Percentiles rank a stretch among this genome's conserved stretches.
phyloP scores from a whole-genome alignment of 2,329 filamentous ascomycete genomes.

The Pseudogymnoascus sp. region DNA sequence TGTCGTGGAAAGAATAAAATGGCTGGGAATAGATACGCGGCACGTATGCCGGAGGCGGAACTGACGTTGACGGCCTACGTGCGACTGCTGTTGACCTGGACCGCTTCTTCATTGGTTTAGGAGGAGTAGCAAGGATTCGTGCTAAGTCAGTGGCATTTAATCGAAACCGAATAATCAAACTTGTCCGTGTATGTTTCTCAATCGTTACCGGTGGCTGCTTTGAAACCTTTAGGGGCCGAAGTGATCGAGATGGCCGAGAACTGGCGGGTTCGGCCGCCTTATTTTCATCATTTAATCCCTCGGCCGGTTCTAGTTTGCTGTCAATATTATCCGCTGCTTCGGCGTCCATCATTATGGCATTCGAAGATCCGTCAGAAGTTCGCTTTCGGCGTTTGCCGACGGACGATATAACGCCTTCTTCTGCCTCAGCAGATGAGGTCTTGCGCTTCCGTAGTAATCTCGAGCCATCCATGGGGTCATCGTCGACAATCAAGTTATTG shows the following conservation, averaged over 20 bases:
- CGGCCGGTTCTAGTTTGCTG: slow-evolving; percentile 10
- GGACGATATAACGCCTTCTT: slow-evolving; percentile 43
- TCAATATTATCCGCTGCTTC: slow-evolving; percentile 13
- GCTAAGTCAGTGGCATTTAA: slow-evolving; percentile 51
- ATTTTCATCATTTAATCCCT: slow-evolving; percentile 15
- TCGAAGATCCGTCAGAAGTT: slow-evolving; percentile 25
- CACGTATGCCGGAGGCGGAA: slow-evolving; percentile 28
- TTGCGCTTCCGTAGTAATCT: slow-evolving; percentile 78
- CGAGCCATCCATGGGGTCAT: slow-evolving; percentile 67
- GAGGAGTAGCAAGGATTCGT: slow-evolving; percentile 49
- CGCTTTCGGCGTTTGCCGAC: slow-evolving; percentile 46
- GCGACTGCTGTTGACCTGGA: slow-evolving; percentile 34
- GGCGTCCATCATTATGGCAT: not conserved
- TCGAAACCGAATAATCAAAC: slow-evolving; percentile 50
- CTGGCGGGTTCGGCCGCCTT: slow-evolving; percentile 19
- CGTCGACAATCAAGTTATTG: slow-evolving; percentile 61
- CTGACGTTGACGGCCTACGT: slow-evolving; percentile 27
- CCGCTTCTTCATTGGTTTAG: slow-evolving; percentile 47
- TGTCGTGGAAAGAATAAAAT: slow-evolving; percentile 83
- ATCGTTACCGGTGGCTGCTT: slow-evolving; percentile 34
- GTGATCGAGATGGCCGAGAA: slow-evolving; percentile 46
- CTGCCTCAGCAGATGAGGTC: slow-evolving; percentile 58
- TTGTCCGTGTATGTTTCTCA: slow-evolving; percentile 24
- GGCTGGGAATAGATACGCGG: slow-evolving; percentile 56
- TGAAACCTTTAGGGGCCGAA: slow-evolving; percentile 40